A percentile compares a stretch with the other conserved stretches of the same genome.
Evolutionary conservation across 345 rosid genomes (phyloP).

Genomic region (Microthlaspi erraticum): DNA sequence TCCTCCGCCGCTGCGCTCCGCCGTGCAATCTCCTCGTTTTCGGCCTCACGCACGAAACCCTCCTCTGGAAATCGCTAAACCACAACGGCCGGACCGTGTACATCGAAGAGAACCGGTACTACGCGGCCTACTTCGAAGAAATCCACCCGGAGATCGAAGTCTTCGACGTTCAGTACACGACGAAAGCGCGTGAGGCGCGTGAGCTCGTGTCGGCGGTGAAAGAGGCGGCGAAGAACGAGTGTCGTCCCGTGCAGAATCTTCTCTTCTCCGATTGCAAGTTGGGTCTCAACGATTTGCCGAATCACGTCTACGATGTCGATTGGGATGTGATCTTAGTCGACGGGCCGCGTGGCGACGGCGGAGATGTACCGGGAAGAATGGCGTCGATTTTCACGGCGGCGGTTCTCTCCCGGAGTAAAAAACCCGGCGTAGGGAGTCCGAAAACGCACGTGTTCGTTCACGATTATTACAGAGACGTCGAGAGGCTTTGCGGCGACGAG

Average conservation of each 20-base stretch:
- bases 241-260: constrained; percentile 90
- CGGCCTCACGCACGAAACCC: constrained; percentile 92
- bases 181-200: constrained; percentile 61
- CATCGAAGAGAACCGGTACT: constrained; percentile 91
- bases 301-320: constrained; percentile 88
- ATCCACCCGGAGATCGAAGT: constrained; percentile 90
- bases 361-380: constrained; percentile 82
- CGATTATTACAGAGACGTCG: constrained; percentile 81
- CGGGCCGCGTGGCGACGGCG: constrained; percentile 91
- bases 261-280: constrained; percentile 87
- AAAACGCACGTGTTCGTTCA: constrained; percentile 89
- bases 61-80: constrained; percentile 90
- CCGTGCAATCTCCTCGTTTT: constrained; percentile 92
- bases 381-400: constrained; percentile 89
- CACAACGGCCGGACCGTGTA: constrained; percentile 87
- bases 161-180: constrained; percentile 93
- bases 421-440: constrained; percentile 52
- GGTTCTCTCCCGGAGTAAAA: constrained; percentile 89
- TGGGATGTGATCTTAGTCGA: constrained; percentile 96
- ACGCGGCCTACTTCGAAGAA: constrained; percentile 91
- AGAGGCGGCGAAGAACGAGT: constrained; percentile 68
- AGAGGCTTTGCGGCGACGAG: constrained; percentile 79
- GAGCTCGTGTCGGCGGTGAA: constrained; percentile 65
- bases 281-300: constrained; percentile 87
- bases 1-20: constrained; percentile 72